Conservation (phyloP, 352 stramenopile genomes). For the Phytopythium delawarense region DNA sequence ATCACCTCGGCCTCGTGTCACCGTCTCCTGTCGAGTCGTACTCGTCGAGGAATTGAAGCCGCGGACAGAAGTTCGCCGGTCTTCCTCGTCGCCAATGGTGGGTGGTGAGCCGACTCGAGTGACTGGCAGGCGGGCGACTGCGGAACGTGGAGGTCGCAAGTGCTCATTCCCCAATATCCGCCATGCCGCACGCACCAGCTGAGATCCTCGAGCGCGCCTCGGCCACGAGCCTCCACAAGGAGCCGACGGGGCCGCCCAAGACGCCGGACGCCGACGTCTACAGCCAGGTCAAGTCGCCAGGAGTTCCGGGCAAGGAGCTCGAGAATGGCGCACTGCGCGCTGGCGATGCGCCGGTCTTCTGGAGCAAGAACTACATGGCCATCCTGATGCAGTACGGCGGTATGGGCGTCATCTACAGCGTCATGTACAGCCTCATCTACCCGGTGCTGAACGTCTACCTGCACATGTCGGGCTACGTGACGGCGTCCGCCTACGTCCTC, state of each 20-base stretch:
- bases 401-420: slow-evolving; percentile 58
- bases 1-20: not conserved
- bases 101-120: not conserved
- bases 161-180: not conserved
- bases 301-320: slow-evolving; percentile 9
- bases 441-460: slow-evolving; percentile 77
- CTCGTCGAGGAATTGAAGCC: not conserved
- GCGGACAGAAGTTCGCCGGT: no score
- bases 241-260: not conserved
- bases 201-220: slow-evolving; percentile 3
- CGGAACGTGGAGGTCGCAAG: not conserved
- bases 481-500: slow-evolving; percentile 51
- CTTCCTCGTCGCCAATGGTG: not conserved
- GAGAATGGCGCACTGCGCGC: slow-evolving; percentile 37
- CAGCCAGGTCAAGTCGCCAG: slow-evolving; percentile 2
- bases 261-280: slow-evolving; percentile 2
- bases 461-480: slow-evolving; percentile 63
- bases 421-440: slow-evolving; percentile 56
- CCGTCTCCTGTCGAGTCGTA: not conserved
- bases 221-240: slow-evolving; percentile 2
- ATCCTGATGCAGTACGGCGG: slow-evolving; percentile 66
- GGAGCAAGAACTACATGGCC: slow-evolving; percentile 44
- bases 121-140: not conserved
- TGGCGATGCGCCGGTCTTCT: slow-evolving; percentile 24
- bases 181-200: not conserved